Conservation (phyloP, 148 eudicot genomes). For the Fagopyrum tataricum region DNA sequence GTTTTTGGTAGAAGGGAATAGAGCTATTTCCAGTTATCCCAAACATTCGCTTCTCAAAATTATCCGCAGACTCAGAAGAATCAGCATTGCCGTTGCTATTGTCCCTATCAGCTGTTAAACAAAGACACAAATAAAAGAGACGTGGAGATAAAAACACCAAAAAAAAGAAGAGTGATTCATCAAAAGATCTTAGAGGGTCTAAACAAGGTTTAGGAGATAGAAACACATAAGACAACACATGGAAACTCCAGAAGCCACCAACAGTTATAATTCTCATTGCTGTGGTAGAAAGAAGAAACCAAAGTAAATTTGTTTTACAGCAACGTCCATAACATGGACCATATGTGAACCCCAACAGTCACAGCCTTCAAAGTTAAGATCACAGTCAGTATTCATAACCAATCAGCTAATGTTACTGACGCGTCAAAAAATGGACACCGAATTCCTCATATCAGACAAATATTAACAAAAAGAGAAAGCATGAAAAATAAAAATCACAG, state of each 20-base stretch:
- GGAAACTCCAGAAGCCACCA: too few species aligned
- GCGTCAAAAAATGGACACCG: too few species aligned
- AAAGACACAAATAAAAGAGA: slow-evolving; percentile 11
- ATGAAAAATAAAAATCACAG: neutral
- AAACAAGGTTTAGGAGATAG: neutral
- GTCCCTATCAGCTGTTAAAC: slow-evolving; percentile 23
- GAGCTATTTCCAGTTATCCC: slow-evolving; percentile 21
- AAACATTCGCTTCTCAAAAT: slow-evolving; percentile 46
- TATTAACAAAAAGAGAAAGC: neutral
- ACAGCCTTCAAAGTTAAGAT: neutral
- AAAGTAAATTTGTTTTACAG: too few species aligned
- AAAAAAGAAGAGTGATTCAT: neutral
- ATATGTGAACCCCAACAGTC: neutral
- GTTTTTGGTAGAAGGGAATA: slow-evolving; percentile 35
- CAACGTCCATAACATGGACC: neutral
- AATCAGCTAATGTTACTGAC: neutral
- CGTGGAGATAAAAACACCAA: neutral
- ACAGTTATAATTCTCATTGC: too few species aligned
- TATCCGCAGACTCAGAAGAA: slow-evolving; percentile 42
- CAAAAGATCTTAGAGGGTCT: neutral
- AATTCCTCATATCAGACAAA: neutral
- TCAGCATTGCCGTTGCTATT: slow-evolving; percentile 22
- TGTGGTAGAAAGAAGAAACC: too few species aligned
- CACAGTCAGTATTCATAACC: neutral
- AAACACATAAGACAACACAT: neutral